Base-by-base conservation (phyloP, 2,329 filamentous ascomycete genomes). In the Calonectria leucothoes region DNA sequence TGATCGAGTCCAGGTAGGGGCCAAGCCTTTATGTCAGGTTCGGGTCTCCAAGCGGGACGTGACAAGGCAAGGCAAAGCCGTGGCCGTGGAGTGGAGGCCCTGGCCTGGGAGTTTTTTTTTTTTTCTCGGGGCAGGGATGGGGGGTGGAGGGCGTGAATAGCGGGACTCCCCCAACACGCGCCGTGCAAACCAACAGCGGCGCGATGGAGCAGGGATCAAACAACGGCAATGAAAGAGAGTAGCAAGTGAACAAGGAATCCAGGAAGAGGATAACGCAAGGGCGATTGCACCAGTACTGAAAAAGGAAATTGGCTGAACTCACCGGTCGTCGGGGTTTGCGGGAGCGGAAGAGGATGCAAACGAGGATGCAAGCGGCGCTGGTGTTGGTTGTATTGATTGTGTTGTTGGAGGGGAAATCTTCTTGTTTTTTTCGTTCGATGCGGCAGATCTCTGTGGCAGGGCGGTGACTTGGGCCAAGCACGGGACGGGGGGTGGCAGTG, bases 11-110 rank as follows among this genome's bases (percentile, higher is more conserved):
- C 78, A 77, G 79, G 79, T 79, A 79, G 74, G 78, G 78, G 76
- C 77, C 79, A 81, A 80, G 79, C 76, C 78, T 81, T 81, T 81
- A 80, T 81, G 79, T 80, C 79, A 80, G 74, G 76, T 78, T 69
- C 75, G 77, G 79, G 77, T 80, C 78, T 78, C 75, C 74, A 73
- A 73, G 78, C 78, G 79, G 79, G 79, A 81, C 75, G 79, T 79
- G 79, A 80, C 78, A 80, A 77, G 77, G 76, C 75, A 75, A 65
- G 68, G 72, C 75, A 59, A 59, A 59, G 52, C 52, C 52, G 52
- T 37, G 42, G 42, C 42, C 72, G 78, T 80, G 77, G 75, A 74
- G 76, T 74, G 76, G 69, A 70, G 61, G 55, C 51, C 63, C 73
- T 69, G 42, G n/a, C 10, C 7, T 45, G 42, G 42, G 20, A 45